Base-by-base conservation (phyloP, 805 yeast species). In the Limtongia smithiae region DNA sequence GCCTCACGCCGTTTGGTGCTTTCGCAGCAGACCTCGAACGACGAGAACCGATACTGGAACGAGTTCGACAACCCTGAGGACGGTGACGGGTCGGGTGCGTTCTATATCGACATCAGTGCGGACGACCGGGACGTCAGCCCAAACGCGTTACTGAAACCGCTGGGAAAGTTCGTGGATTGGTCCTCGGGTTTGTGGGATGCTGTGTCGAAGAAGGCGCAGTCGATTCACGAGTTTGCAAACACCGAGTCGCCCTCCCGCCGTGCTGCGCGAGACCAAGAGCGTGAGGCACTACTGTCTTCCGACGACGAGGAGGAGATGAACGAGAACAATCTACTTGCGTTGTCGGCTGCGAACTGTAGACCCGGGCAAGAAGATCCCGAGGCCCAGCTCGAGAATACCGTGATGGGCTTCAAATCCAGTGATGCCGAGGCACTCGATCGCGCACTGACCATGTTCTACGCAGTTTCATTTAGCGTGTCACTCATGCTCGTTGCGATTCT, bases 1-100 rank as follows among this genome's bases (percentile, higher is more conserved):
- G 21, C 20, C 36, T 21, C 25, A 1, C 48, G 57, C 17, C 35
- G 39, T 7, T 21, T 49, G 33, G 22, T 30, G n/a, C 40, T 45
- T 41, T 47, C 45, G 12, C 48, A 21, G 14, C n/a, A n/a, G n/a
- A 27, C 15, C 18, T 44, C 31, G 34, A 42, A 38, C 17, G 55
- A 63, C 28, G 44, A 64, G 43, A 58, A 65, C 35, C 62, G 82
- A 39, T 81, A 81, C 62, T 81, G 85, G 85, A 81, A 81, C 60
- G 85, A 81, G 65, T 81, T 81, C 61, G 85, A 81, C 59, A 72
- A 81, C 58, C 79, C 82, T 0, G 85, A 80, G 50, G 77, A 67
- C 37, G 79, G 69, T 49, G 68, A 63, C 24, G 72, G 69, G 28
- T n/a, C n/a, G n/a, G 62, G 57, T 5, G 59, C 58, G 8, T 50